Evolutionary conservation across 1,284 basidiomycete genomes (phyloP).

Genomic region (Leccinum subrobustum): DNA sequence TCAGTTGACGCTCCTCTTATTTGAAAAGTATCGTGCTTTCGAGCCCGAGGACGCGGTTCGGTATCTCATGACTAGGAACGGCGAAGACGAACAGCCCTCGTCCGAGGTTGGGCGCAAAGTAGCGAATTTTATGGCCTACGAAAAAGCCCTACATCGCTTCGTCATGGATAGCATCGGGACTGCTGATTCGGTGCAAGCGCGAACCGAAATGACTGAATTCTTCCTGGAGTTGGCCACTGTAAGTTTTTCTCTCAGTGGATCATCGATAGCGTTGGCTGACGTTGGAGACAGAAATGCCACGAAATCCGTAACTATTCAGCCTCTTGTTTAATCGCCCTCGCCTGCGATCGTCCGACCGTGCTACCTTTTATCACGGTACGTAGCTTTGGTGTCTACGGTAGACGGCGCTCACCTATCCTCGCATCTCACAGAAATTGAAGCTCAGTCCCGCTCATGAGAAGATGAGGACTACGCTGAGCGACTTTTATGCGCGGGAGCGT

Average conservation of each 20-base stretch:
- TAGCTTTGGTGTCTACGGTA: not conserved
- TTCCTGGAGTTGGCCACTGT: constrained; percentile 45
- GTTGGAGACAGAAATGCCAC: constrained; percentile 39
- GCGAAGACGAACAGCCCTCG: constrained; percentile 18
- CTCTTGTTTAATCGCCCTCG: constrained; percentile 40
- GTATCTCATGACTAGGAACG: constrained; percentile 34
- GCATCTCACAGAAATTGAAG: constrained; percentile 19
- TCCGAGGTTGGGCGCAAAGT: constrained; percentile 30
- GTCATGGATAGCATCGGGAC: constrained; percentile 39
- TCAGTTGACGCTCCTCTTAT: constrained; percentile 42
- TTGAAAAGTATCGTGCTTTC: constrained; percentile 37
- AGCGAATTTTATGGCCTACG: constrained; percentile 36
- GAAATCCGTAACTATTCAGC: constrained; percentile 44
- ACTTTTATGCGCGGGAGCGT: constrained; percentile 34
- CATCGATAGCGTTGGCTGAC: constrained; percentile 2
- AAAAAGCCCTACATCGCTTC: constrained; percentile 40
- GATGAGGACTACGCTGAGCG: constrained; percentile 21
- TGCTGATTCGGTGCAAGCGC: constrained; percentile 20
- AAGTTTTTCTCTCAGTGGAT: constrained; percentile 9
- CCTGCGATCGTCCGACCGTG: constrained; percentile 35
- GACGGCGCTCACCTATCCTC: not conserved
- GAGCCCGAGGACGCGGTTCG: constrained; percentile 43
- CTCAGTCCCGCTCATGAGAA: constrained; percentile 26
- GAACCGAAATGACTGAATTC: constrained; percentile 35
- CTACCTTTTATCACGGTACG: constrained; percentile 32